These are phyloP conservation scores for Magnolia officinalis DNA, from an alignment of 164 flowering plant genomes.

Conservation along the genomic window DNA sequence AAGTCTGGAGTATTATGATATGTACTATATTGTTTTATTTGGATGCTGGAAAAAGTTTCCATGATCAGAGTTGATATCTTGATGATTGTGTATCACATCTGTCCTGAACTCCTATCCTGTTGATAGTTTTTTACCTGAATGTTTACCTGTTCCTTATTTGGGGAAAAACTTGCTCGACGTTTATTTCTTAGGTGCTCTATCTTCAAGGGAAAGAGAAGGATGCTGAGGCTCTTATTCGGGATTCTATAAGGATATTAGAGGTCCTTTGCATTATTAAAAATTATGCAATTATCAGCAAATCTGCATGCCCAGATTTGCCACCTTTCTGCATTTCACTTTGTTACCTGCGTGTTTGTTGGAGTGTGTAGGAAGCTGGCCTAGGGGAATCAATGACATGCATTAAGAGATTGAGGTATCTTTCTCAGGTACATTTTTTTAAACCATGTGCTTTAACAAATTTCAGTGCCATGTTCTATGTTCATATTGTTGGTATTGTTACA, in stretches of 20 bases:
- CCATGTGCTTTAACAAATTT: background rate
- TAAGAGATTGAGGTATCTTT: conserved; percentile 63
- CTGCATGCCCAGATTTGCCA: background rate
- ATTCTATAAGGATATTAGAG: conserved; percentile 83
- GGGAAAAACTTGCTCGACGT: background rate
- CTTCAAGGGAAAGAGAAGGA: conserved; percentile 74
- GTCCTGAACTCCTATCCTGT: background rate
- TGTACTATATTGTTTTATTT: background rate
- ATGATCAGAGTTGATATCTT: background rate
- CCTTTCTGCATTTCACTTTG: background rate
- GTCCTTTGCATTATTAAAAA: conserved; percentile 23
- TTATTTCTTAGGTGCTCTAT: conserved; percentile 51
- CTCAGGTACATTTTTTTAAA: conserved; percentile 47
- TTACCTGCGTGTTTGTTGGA: conserved; percentile 7
- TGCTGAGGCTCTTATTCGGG: conserved; percentile 58
- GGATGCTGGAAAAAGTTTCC: background rate
- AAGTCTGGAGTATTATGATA: too few relatives aligned
- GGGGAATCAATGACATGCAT: conserved; percentile 64
- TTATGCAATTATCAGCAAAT: background rate
- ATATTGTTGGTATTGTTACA: background rate
- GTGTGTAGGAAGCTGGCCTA: conserved; percentile 60
- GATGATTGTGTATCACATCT: background rate
- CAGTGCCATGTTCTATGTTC: background rate
- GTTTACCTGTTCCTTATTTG: background rate
- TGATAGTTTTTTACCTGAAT: too few relatives aligned